Evolutionary conservation across 805 yeast genomes (phyloP).

Genomic region (Teunomyces pallodes): DNA sequence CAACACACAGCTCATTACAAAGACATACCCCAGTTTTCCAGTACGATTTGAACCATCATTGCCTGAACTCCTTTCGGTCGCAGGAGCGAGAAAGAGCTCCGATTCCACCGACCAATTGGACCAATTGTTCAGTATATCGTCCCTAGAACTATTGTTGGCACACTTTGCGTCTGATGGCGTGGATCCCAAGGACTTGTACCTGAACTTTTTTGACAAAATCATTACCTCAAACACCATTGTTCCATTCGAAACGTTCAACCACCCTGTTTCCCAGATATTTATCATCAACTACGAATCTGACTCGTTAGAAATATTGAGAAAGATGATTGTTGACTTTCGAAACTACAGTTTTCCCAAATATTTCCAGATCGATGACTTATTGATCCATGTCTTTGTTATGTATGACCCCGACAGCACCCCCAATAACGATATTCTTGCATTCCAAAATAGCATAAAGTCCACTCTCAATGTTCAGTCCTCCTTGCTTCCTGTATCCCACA

Average conservation of each 20-base stretch:
- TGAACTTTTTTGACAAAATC: constrained; percentile 55
- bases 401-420: constrained; percentile 22
- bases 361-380: constrained; percentile 62
- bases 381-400: constrained; percentile 39
- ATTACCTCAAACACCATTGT: constrained; percentile 60
- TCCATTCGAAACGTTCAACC: constrained; percentile 82
- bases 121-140: constrained; percentile 38
- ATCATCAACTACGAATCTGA: constrained; percentile 56
- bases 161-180: constrained; percentile 9
- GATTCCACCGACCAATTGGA: constrained; percentile 12
- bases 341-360: constrained; percentile 59
- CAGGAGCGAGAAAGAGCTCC: constrained; percentile 3
- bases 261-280: constrained; percentile 76
- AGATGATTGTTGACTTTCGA: constrained; percentile 47
- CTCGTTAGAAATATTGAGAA: constrained; percentile 54
- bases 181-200: constrained; percentile 39
- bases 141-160: constrained; percentile 31
- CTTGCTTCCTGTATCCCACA: constrained; percentile 15
- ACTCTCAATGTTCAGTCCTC: constrained; percentile 28
- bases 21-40: constrained; percentile 51
- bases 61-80: constrained; percentile 35
- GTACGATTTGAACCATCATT: constrained; percentile 50
- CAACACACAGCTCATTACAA: constrained; percentile 50
- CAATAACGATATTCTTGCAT: constrained; percentile 27
- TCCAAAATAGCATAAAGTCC: constrained; percentile 26